These are phyloP conservation scores for Xerophyta viscosa DNA, from an alignment of 106 monocot genomes.

Conservation along the genomic window DNA sequence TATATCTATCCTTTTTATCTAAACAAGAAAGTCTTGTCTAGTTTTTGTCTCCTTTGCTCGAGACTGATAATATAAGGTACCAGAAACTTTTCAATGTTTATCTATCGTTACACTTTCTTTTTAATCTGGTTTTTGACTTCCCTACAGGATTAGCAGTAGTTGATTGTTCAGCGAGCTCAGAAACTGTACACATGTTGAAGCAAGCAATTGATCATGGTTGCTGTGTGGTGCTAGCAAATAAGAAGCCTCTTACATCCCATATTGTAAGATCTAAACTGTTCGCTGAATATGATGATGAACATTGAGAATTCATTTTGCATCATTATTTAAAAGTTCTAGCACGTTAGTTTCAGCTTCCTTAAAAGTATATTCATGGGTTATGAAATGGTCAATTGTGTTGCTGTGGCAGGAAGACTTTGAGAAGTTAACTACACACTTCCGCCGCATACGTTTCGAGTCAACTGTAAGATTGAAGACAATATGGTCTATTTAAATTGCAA, in stretches of 20 bases:
- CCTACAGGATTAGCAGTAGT: conserved; percentile 61
- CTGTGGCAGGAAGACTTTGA: conserved; percentile 75
- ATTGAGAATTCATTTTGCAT: not conserved
- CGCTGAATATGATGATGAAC: not conserved
- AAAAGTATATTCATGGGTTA: too few species aligned
- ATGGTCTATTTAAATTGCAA: too few species aligned
- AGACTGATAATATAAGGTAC: not conserved
- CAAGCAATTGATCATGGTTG: conserved; percentile 46
- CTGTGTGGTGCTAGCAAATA: conserved; percentile 88
- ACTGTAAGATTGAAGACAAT: conserved; percentile 56
- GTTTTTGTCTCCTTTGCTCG: not conserved
- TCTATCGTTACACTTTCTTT: not conserved
- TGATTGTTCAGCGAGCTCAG: conserved; percentile 92
- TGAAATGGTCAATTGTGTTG: not conserved
- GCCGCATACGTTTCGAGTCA: conserved; percentile 86
- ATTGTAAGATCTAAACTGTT: conserved; percentile 35
- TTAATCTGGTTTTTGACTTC: not conserved
- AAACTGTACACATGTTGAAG: conserved; percentile 55
- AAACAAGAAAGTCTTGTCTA: not conserved
- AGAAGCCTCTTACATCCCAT: conserved; percentile 82
- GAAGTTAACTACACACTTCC: conserved; percentile 56
- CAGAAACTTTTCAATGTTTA: too few species aligned
- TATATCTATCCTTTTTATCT: not conserved
- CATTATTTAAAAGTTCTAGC: not conserved
- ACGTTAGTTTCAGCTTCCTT: not conserved